Evolutionary conservation across 2,329 filamentous ascomycete genomes (phyloP).

Genomic region (Pseudopyricularia javanii): DNA sequence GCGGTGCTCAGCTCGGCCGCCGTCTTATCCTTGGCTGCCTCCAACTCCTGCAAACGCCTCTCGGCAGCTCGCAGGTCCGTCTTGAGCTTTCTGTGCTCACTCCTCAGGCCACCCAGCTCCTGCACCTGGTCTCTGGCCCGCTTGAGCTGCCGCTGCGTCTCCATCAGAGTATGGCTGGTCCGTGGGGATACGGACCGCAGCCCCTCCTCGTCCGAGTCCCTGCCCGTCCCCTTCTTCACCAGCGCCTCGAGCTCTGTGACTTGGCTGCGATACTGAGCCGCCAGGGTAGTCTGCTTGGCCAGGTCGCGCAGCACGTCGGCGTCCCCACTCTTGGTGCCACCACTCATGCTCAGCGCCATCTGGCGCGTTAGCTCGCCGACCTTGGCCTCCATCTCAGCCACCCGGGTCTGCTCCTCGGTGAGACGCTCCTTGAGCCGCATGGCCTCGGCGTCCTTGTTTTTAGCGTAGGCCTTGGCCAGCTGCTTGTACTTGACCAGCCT

Average conservation of each 20-base stretch:
- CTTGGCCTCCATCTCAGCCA: constrained; percentile 49
- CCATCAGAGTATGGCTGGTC: constrained; percentile 36
- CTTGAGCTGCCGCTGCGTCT: constrained; percentile 41
- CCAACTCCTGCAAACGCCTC: constrained; percentile 24
- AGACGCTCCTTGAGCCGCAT: constrained; percentile 53
- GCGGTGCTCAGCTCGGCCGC: constrained; percentile 16
- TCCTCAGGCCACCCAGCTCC: constrained; percentile 36
- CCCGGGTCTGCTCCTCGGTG: constrained; percentile 54
- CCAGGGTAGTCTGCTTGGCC: constrained; percentile 43
- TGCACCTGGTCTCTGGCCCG: constrained; percentile 40
- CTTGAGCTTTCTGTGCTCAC: constrained; percentile 40
- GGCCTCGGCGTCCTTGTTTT: constrained; percentile 64
- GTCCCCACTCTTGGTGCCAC: constrained; percentile 10
- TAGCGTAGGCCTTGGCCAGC: constrained; percentile 65
- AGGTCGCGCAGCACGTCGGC: constrained; percentile 39
- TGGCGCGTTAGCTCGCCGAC: constrained; percentile 48
- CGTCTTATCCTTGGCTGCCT: constrained; percentile 21
- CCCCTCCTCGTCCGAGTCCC: background rate
- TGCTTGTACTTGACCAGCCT: constrained; percentile 71
- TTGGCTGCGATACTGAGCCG: constrained; percentile 43
- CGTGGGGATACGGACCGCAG: constrained; percentile 29
- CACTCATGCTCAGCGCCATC: constrained; percentile 25
- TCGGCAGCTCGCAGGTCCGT: constrained; percentile 35
- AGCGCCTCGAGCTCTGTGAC: constrained; percentile 45
- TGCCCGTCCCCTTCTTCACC: constrained; percentile 24